These are phyloP conservation scores for Geopyxis carbonaria DNA, from an alignment of 495 filamentous ascomycete species.

Conservation along the genomic window DNA sequence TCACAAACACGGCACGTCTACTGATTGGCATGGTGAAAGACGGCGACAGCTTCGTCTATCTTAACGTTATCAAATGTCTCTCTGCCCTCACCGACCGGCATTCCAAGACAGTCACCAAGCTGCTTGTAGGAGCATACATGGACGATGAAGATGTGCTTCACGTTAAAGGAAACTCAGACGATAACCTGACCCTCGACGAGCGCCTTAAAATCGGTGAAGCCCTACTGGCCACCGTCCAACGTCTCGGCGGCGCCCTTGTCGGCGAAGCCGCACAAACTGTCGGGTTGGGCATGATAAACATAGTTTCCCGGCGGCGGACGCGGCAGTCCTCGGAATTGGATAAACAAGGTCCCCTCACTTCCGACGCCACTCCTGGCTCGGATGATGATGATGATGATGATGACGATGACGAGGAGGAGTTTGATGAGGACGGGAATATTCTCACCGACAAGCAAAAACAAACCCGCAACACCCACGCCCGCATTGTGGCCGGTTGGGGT, in stretches of 20 bases:
- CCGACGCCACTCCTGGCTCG: not conserved
- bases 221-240: slow-evolving; percentile 49
- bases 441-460: slow-evolving; percentile 26
- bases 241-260: slow-evolving; percentile 42
- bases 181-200: slow-evolving; percentile 38
- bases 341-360: not conserved
- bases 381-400: slow-evolving; percentile 36
- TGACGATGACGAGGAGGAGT: slow-evolving; percentile 30
- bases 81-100: slow-evolving; percentile 48
- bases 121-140: slow-evolving; percentile 51
- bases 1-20: slow-evolving; percentile 47
- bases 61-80: slow-evolving; percentile 49
- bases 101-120: slow-evolving; percentile 44
- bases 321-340: slow-evolving; percentile 33
- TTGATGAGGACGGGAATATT: slow-evolving; percentile 32
- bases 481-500: slow-evolving; percentile 55
- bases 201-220: slow-evolving; percentile 59
- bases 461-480: slow-evolving; percentile 22
- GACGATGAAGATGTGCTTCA: slow-evolving; percentile 37
- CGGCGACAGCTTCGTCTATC: slow-evolving; percentile 57
- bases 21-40: slow-evolving; percentile 50
- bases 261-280: slow-evolving; percentile 41
- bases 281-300: slow-evolving; percentile 43
- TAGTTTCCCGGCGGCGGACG: slow-evolving; percentile 47
- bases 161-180: not conserved